These are phyloP conservation scores for Russula olivacea DNA, from an alignment of 768 basidiomycete genomes.

Conservation along the genomic window DNA sequence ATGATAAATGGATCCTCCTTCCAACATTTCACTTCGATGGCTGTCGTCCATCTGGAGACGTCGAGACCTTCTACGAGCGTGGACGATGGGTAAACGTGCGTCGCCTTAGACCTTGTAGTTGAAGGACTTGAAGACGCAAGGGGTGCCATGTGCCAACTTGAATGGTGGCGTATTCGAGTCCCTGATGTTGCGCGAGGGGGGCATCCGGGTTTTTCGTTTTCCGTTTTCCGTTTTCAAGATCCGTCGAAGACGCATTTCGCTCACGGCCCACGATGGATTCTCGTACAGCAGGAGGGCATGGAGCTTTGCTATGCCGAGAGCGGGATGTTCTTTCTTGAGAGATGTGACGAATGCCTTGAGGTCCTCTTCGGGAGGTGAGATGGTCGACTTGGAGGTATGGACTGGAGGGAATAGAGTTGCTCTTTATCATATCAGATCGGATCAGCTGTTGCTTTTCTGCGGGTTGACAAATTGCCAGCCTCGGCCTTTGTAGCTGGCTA, in stretches of 20 bases:
- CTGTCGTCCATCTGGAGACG: constrained; percentile 50
- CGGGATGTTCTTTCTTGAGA: constrained; percentile 53
- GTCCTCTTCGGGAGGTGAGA: constrained; percentile 52
- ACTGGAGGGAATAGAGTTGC: too few relatives aligned
- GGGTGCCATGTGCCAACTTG: too few relatives aligned
- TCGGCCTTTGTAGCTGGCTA: too few relatives aligned
- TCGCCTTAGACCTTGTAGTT: background rate
- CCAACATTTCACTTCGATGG: constrained; percentile 72
- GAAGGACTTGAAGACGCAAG: background rate
- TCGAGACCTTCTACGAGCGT: constrained; percentile 59
- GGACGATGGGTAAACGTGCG: constrained; percentile 50
- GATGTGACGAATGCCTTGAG: constrained; percentile 50
- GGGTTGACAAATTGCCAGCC: too few relatives aligned
- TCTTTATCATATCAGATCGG: too few relatives aligned
- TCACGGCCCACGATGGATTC: constrained; percentile 69
- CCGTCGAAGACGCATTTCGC: constrained; percentile 77
- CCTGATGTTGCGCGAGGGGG: constrained; percentile 29
- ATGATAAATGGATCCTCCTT: constrained; percentile 77
- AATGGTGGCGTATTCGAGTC: background rate
- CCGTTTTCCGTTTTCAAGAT: constrained; percentile 55
- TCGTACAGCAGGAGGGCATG: constrained; percentile 53
- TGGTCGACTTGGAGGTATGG: background rate
- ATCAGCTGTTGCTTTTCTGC: too few relatives aligned
- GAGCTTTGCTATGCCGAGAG: constrained; percentile 66
- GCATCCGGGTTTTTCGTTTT: too few relatives aligned